Evolutionary conservation across 1,284 basidiomycete species (phyloP).

Genomic region (Cutaneotrichosporon sp.): DNA sequence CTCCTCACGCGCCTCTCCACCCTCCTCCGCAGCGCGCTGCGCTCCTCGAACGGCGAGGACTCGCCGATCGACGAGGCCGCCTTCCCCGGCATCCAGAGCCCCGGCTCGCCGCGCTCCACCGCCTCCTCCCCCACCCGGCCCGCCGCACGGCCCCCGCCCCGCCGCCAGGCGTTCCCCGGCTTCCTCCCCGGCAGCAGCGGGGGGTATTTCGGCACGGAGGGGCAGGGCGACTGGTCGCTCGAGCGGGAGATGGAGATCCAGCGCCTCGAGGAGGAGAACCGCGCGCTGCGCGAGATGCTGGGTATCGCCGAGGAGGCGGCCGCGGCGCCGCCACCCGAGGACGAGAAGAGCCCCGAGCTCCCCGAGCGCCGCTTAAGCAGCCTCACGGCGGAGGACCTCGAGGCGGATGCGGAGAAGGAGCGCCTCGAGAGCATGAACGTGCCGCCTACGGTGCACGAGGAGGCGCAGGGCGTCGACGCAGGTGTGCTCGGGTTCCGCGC

Average conservation of each 20-base stretch:
- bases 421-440: constrained; percentile 25
- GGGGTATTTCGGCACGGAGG: constrained; percentile 50
- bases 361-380: constrained; percentile 34
- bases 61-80: background rate
- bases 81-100: background rate
- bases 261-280: constrained; percentile 78
- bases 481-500: constrained; percentile 24
- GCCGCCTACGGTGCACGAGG: constrained; percentile 7
- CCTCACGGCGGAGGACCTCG: constrained; percentile 45
- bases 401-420: constrained; percentile 42
- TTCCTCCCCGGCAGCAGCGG: constrained; percentile 42
- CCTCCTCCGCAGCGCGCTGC: constrained; percentile 70
- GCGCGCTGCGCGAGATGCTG: constrained; percentile 68
- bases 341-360: constrained; percentile 13
- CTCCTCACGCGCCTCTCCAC: constrained; percentile 72
- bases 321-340: constrained; percentile 19
- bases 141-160: constrained; percentile 15
- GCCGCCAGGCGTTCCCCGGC: constrained; percentile 33
- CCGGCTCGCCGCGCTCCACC: constrained; percentile 5
- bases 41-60: constrained; percentile 70
- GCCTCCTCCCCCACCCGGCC: background rate
- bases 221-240: constrained; percentile 71
- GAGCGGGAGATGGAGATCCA: constrained; percentile 81
- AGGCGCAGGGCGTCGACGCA: constrained; percentile 2
- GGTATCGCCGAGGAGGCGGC: constrained; percentile 59